Conservation (phyloP, 768 basidiomycete species). For the Suillus lakei region DNA sequence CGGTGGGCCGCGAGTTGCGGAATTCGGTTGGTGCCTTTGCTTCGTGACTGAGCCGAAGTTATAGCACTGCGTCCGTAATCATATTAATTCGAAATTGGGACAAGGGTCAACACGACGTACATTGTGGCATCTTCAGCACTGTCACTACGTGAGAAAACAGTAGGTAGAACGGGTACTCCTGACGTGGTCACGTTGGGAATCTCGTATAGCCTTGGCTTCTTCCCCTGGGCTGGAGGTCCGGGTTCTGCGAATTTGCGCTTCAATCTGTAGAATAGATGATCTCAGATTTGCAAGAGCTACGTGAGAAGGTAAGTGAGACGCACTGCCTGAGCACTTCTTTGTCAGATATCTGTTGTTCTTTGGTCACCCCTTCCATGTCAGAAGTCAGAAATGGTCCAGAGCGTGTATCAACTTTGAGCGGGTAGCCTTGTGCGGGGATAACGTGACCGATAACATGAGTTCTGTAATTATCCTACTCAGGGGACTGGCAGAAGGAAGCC, state of each 20-base stretch:
- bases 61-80: not conserved
- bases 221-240: not conserved
- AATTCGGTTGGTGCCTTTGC: not conserved
- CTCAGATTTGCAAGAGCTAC: not conserved
- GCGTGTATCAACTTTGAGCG: not conserved
- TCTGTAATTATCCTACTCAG: conserved; percentile 3
- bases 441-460: conserved; percentile 7
- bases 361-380: not conserved
- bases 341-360: not conserved
- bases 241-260: conserved; percentile 9
- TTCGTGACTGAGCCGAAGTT: not conserved
- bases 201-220: conserved; percentile 1
- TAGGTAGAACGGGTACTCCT: not conserved
- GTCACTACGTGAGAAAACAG: conserved; percentile 8
- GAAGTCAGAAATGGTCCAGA: not conserved
- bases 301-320: conserved; percentile 6
- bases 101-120: conserved; percentile 18
- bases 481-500: not conserved
- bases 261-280: conserved; percentile 10
- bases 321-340: conserved; percentile 13
- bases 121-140: conserved; percentile 1
- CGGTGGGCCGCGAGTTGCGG: not conserved
- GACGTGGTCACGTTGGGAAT: conserved; percentile 2
- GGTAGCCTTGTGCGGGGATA: conserved; percentile 1
- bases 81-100: not conserved